These are phyloP conservation scores for Leptographium flavum DNA, from an alignment of 2,329 filamentous ascomycete species.

Conservation along the genomic window DNA sequence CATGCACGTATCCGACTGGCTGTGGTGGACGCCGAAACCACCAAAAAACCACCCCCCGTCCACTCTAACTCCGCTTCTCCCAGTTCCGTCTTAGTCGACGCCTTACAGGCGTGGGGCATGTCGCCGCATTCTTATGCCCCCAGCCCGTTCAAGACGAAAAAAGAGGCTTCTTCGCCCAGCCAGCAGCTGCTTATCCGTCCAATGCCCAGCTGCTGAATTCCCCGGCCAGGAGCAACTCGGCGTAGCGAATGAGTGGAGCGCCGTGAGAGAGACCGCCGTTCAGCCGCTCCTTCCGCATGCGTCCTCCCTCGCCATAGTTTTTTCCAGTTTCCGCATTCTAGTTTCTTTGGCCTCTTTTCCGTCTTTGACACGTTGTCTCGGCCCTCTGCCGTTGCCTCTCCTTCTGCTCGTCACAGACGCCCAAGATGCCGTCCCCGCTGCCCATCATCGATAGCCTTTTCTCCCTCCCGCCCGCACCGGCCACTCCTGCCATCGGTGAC, in stretches of 20 bases:
- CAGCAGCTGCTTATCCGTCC: no score
- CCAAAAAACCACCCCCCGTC: no score
- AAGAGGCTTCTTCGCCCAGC: neutral
- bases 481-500: no score
- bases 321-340: neutral
- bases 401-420: neutral
- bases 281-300: neutral
- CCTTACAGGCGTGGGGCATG: no score
- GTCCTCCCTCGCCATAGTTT: neutral
- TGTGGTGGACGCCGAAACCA: no score
- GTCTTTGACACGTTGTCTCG: no score
- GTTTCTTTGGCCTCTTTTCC: neutral
- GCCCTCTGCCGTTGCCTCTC: neutral
- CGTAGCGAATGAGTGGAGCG: neutral
- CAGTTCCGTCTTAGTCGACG: no score
- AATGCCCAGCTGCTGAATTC: no score
- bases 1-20: neutral
- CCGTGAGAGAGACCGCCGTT: neutral
- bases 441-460: neutral
- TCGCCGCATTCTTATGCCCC: no score
- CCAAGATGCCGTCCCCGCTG: neutral
- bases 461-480: constrained; percentile 3
- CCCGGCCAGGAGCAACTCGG: neutral
- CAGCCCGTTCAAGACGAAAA: neutral
- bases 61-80: no score